These are phyloP conservation scores for Phytophthora megakarya DNA, from an alignment of 352 stramenopile species.

Conservation along the genomic window DNA sequence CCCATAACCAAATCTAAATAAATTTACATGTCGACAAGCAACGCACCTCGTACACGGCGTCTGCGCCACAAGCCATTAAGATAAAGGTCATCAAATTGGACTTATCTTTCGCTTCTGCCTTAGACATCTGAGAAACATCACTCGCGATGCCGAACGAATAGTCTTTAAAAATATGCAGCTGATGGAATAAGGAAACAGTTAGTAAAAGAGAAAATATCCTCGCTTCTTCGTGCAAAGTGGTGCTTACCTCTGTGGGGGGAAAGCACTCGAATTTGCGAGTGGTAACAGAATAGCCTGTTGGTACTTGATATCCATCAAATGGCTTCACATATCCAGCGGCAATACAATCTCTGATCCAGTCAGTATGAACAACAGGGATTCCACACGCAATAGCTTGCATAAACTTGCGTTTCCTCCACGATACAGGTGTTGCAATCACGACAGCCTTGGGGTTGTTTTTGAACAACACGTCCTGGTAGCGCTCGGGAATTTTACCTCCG, in stretches of 20 bases:
- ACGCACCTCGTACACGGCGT: constrained; percentile 59
- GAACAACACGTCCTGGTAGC: constrained; percentile 53
- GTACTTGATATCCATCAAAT: constrained; percentile 74
- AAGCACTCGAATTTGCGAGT: constrained; percentile 73
- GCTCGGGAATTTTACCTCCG: constrained; percentile 59
- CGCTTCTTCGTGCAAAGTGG: background rate
- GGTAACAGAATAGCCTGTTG: constrained; percentile 64
- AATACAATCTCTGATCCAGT: constrained; percentile 79
- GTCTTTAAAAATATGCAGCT: constrained; percentile 67
- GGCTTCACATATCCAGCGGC: constrained; percentile 49
- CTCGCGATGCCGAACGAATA: constrained; percentile 67
- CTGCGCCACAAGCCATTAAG: constrained; percentile 64
- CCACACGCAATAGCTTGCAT: constrained; percentile 78
- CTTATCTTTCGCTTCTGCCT: constrained; percentile 48
- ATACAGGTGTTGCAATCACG: constrained; percentile 74
- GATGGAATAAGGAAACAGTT: constrained; percentile 19
- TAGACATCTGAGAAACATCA: constrained; percentile 42
- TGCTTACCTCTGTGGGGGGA: constrained; percentile 35
- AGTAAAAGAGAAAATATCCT: background rate
- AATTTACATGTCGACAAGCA: background rate
- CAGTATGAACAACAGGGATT: constrained; percentile 82
- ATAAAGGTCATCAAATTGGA: constrained; percentile 58
- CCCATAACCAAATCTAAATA: too few relatives aligned
- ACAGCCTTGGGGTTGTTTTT: constrained; percentile 59
- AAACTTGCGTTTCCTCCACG: constrained; percentile 84